Conservation (phyloP, 805 yeast genomes). For the Candida orba region DNA sequence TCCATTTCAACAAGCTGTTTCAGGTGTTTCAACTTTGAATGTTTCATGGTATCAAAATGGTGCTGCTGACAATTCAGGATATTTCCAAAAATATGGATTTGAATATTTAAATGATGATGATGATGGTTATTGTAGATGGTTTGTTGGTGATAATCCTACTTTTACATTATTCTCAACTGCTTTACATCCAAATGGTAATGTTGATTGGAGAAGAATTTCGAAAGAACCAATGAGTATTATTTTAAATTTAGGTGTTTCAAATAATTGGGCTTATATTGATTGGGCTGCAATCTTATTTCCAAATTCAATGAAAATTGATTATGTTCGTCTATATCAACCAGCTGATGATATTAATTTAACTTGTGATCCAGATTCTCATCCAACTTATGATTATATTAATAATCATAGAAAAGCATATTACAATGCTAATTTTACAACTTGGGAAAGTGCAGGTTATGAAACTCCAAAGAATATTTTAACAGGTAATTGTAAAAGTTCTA, state of each 20-base stretch:
- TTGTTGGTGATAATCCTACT: constrained; percentile 41
- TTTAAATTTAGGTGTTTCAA: constrained; percentile 42
- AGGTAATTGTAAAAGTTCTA: constrained; percentile 14
- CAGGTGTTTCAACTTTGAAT: constrained; percentile 39
- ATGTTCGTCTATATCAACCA: constrained; percentile 45
- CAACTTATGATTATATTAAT: constrained; percentile 39
- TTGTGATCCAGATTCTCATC: constrained; percentile 42
- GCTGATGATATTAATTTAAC: constrained; percentile 31
- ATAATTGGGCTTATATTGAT: constrained; percentile 44
- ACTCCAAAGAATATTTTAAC: constrained; percentile 34
- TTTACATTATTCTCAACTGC: constrained; percentile 36
- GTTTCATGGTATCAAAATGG: constrained; percentile 39
- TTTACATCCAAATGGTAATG: constrained; percentile 42
- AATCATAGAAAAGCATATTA: constrained; percentile 34
- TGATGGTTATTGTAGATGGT: constrained; percentile 29
- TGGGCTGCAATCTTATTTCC: constrained; percentile 41
- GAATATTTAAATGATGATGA: constrained; percentile 30
- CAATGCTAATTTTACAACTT: constrained; percentile 37
- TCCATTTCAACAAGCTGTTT: constrained; percentile 44
- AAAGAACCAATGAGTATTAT: constrained; percentile 46
- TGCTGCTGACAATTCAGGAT: constrained; percentile 8
- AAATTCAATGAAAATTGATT: constrained; percentile 35
- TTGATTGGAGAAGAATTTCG: constrained; percentile 40
- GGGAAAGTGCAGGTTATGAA: constrained; percentile 37
- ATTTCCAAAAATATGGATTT: constrained; percentile 37